Conservation (phyloP, 306 rosid species). For the Cicer bijugum region DNA sequence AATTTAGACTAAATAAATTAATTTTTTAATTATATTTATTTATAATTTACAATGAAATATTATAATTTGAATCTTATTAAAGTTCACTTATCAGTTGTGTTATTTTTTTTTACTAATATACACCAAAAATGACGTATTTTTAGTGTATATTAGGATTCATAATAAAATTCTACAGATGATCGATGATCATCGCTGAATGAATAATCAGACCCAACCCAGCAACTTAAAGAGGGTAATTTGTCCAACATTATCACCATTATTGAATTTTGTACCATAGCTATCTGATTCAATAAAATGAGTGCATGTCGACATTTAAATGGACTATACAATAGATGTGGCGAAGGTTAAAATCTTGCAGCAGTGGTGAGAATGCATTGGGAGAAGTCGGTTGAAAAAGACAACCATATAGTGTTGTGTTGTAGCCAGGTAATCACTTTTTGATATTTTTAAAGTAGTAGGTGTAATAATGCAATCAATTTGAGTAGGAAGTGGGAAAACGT, state of each 20-base stretch:
- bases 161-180: too few relatives aligned
- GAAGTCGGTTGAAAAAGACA: constrained; percentile 34
- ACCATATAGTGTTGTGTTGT: constrained; percentile 1
- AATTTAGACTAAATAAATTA: too few relatives aligned
- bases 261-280: constrained; percentile 9
- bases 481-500: not conserved
- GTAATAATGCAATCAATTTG: constrained; percentile 8
- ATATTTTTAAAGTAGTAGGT: not conserved
- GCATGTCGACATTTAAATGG: constrained; percentile 23
- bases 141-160: too few relatives aligned
- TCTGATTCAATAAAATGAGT: not conserved
- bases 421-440: constrained; percentile 6
- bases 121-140: too few relatives aligned
- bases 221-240: constrained; percentile 28
- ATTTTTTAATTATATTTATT: too few relatives aligned
- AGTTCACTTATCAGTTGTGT: too few relatives aligned
- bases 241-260: constrained; percentile 28
- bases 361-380: constrained; percentile 32
- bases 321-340: not conserved
- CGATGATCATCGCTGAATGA: not conserved
- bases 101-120: too few relatives aligned
- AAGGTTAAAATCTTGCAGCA: not conserved
- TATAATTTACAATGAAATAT: too few relatives aligned
- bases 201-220: constrained; percentile 5
- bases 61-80: too few relatives aligned